These are phyloP conservation scores for Neopestalotiopsis sp. DNA, from an alignment of 2,329 filamentous ascomycete genomes.

Conservation along the genomic window DNA sequence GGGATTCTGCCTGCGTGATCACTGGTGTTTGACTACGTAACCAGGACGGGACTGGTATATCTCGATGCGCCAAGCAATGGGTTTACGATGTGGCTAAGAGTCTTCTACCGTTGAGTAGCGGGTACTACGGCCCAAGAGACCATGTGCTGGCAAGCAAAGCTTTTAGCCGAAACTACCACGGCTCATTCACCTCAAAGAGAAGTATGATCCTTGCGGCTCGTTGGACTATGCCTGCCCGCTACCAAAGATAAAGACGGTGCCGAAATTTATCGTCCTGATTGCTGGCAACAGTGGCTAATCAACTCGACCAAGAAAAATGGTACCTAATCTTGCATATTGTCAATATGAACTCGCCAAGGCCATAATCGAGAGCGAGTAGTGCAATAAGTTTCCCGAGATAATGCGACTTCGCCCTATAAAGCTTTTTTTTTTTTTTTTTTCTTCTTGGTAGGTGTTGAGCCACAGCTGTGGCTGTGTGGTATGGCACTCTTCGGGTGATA, in stretches of 20 bases:
- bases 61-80: conserved; percentile 51
- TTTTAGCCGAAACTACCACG: conserved; percentile 60
- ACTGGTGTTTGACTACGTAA: conserved; percentile 65
- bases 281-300: conserved; percentile 58
- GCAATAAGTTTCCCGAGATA: too few species aligned
- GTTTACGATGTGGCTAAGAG: conserved; percentile 56
- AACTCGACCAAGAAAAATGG: too few species aligned
- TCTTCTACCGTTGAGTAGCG: conserved; percentile 55
- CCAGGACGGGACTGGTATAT: conserved; percentile 48
- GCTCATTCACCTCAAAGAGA: conserved; percentile 55
- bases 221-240: conserved; percentile 62
- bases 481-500: too few species aligned
- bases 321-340: too few species aligned
- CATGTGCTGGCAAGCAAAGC: conserved; percentile 52
- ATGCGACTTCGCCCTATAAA: too few species aligned
- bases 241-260: conserved; percentile 38
- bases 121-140: conserved; percentile 63
- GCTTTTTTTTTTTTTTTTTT: too few species aligned
- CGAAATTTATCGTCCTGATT: conserved; percentile 60
- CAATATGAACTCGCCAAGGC: too few species aligned
- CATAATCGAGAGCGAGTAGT: too few species aligned
- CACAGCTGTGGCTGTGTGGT: too few species aligned
- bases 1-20: conserved; percentile 68
- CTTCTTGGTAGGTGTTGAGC: too few species aligned
- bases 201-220: conserved; percentile 53